Percentiles rank a stretch among this genome's conserved stretches.
Evolutionary conservation across 331 rosid genomes (phyloP).

Genomic region (Rosa hybrid): DNA sequence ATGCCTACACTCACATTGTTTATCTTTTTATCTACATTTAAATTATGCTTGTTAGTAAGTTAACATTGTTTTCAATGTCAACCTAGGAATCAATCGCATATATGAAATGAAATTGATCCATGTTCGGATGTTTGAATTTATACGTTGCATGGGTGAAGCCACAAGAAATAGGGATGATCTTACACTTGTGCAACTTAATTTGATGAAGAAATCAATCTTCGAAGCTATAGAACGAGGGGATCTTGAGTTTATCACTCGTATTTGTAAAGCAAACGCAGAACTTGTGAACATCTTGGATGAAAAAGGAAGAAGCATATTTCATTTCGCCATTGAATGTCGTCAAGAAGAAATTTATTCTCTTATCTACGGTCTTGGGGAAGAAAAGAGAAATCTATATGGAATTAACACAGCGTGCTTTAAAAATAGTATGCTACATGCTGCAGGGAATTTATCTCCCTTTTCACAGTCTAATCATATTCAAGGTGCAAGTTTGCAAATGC

Average conservation of each 20-base stretch:
- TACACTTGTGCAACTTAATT: background rate
- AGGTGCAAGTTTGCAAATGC: background rate
- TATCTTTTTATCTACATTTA: background rate
- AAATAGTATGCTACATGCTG: background rate
- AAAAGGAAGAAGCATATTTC: background rate
- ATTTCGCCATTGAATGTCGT: background rate
- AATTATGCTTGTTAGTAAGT: background rate
- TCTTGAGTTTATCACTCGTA: background rate
- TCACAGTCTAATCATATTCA: background rate
- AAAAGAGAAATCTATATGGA: background rate
- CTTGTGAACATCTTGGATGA: background rate
- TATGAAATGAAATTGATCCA: slow-evolving; percentile 1
- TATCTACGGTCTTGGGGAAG: background rate
- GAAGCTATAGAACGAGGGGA: slow-evolving; percentile 7
- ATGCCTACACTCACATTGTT: background rate
- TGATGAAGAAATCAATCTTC: background rate
- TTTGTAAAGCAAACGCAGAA: background rate
- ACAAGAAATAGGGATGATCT: background rate
- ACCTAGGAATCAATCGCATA: slow-evolving; percentile 6
- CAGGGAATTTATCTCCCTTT: background rate
- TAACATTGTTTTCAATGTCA: background rate
- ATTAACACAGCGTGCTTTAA: background rate
- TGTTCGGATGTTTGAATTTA: background rate
- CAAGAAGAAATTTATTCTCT: background rate
- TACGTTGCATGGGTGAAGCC: background rate